phyloP scores from a whole-genome alignment of 2,329 filamentous ascomycete genomes.

The Cercospora sp. region DNA sequence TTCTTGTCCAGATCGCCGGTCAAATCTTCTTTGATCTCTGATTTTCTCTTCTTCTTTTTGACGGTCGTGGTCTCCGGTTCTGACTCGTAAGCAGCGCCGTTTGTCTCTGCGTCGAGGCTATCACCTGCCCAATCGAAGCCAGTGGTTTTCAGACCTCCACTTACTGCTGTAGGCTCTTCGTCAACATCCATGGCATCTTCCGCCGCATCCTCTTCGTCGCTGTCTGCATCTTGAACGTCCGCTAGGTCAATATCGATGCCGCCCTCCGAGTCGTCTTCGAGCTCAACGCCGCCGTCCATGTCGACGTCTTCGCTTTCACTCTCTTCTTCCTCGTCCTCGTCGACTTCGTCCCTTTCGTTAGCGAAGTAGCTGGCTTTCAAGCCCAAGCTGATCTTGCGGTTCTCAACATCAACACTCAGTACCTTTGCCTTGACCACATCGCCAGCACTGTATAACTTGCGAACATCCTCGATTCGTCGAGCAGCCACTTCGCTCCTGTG shows the following conservation, averaged over 20 bases:
- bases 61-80: conserved; percentile 52
- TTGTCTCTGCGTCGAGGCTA: conserved; percentile 53
- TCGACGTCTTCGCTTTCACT: conserved; percentile 34
- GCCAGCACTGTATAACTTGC: conserved; percentile 83
- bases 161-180: conserved; percentile 34
- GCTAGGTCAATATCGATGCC: conserved; percentile 45
- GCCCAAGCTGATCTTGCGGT: conserved; percentile 81
- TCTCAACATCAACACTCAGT: conserved; percentile 71
- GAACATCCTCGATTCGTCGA: conserved; percentile 76
- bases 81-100: conserved; percentile 55
- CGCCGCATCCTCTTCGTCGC: conserved; percentile 52
- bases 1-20: conserved; percentile 89
- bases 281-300: conserved; percentile 31
- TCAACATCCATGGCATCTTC: conserved; percentile 49
- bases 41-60: conserved; percentile 67
- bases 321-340: conserved; percentile 44
- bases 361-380: conserved; percentile 91
- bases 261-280: conserved; percentile 26
- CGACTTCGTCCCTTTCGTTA: conserved; percentile 53
- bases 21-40: conserved; percentile 78
- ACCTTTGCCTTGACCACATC: conserved; percentile 93
- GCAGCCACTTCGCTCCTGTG: conserved; percentile 92
- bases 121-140: conserved; percentile 88
- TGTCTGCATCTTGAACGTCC: conserved; percentile 45
- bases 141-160: conserved; percentile 61